Base-by-base conservation (phyloP, 2,329 filamentous ascomycete species). In the Colletotrichum cuscutae region DNA sequence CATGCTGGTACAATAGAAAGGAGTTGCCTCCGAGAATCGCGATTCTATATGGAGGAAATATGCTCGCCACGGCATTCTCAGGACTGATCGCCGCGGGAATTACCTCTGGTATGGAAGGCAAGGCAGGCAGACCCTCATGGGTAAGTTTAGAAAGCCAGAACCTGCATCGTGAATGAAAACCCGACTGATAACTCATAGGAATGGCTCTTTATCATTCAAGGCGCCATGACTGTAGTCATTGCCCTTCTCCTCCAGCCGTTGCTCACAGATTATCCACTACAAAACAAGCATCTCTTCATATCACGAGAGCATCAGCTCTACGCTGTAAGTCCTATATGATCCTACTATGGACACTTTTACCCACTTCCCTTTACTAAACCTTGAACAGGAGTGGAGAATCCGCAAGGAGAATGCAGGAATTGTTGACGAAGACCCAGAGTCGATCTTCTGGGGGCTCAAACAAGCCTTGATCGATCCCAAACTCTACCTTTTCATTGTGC, bases 41-140 rank as follows among this genome's bases (percentile, higher is more conserved):
- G 9, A 84, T 91, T 6, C 84, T 83, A 0, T 83, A 87, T 66
- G 89, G 90, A 0, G 92, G 91, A 0, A 89, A 90, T 6, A 83
- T 94, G n/a, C 85, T 93, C 5, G 90, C 90, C 0, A 91, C 91
- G 0, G 91, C 91, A 0, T 93, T 94, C 76, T 91, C 90, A 0
- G 92, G 91, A 1, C 82, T 91, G n/a, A 84, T 92, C 22, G 88
- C 89, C 2, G 89, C 89, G 1, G 88, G 90, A 5, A 92, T 95
- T 58, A 90, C 89, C 0, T 82, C 82, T 19, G 87, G 88, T 42
- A 86, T 93, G 82, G 82, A 84, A 65, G 79, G 81, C 15, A 68
- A 68, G 52, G 66, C 66, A 12, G 66, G 66, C n/a, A 63, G 35
- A 26, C 66, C 66, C 3, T 37, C 66, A 19, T 68, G 66, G 66